Evolutionary conservation across 2,329 filamentous ascomycete genomes (phyloP), one percentile per base, ranked within the genome.

Genomic region (Bertia moriformis): DNA sequence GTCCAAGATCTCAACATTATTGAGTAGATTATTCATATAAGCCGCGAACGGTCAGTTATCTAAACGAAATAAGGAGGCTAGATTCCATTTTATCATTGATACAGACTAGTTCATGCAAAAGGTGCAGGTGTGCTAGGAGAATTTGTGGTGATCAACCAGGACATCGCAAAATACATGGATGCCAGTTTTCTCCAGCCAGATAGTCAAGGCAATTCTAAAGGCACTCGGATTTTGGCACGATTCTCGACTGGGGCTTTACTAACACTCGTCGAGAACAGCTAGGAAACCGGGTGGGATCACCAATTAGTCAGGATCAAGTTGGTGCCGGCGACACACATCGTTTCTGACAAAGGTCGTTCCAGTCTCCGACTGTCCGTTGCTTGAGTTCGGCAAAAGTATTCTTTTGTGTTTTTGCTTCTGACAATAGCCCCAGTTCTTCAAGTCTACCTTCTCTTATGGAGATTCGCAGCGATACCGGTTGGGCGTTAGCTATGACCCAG

Each of bases 401-500:
- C n/a, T n/a, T n/a, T n/a, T n/a, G n/a, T n/a, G n/a, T n/a, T n/a
- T n/a, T n/a, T n/a, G n/a, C n/a, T n/a, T n/a, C n/a, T n/a, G n/a
- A n/a, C n/a, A n/a, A n/a, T n/a, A n/a, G n/a, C n/a, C 20, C 4
- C 40, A 35, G 57, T 73, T 49, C 58, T 73, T 0, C 69, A 73
- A 49, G 63, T 65, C 3, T 60, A 68, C 3, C 60, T 71, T 73
- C 45, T 57, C 65, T 14, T 74, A 74, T 44, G 63, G 66, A 1
- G 70, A 74, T 42, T 62, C 71, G 19, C 65, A 69, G 36, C 63
- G 71, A 39, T 68, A 78, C 51, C 66, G 71, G 20, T 57, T 76
- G 12, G 72, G 71, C 7, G 62, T 61, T 17, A 78, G 78, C 54
- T 75, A 73, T 48, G 63, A 71, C 44, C n/a, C 66, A 71, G 44